Base-by-base conservation (phyloP, 108 stramenopile genomes). In the Nitzschia sp. region DNA sequence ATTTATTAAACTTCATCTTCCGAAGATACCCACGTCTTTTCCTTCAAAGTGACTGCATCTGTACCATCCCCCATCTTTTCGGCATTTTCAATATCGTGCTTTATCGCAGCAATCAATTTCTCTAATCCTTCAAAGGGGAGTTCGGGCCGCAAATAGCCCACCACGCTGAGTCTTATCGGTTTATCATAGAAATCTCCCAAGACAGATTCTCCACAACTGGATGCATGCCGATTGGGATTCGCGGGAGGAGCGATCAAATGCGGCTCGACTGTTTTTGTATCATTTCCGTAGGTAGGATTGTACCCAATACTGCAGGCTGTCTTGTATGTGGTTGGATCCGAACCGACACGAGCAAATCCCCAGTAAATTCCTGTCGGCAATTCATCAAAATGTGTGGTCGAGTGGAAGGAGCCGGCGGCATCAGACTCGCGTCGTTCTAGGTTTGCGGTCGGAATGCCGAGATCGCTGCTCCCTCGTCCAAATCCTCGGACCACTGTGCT, bases 371-470 rank as follows among this genome's bases (percentile, higher is more conserved):
- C 75, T 5, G 83, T 83, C 15, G 92, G 92, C 25, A 92, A 74
- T 38, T 84, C 71, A 38, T 85, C 83, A 69, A 90, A 87, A 44
- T 73, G 70, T 4, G 76, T 80, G 27, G 46, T 50, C 6, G 58
- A 72, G 45, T 45, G 45, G 28, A 61, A 64, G 2, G 17, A 19
- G n/a, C n/a, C n/a, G n/a, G n/a, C n/a, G n/a, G n/a, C n/a, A 17
- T 45, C 79, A 71, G 45, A 44, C 9, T 59, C 62, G 6, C 70
- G 53, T 28, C 46, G 32, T 55, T 68, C 67, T 29, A 91, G 54
- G 65, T 96, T 96, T 47, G 96, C 96, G 9, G 96, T 97, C 9
- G 96, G 96, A 41, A 97, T 95, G 0, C 96, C 96, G 25, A 97
- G 84, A 63, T 97, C 93, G 54, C 78, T 82, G 57, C 80, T 80